phyloP scores from a whole-genome alignment of 208 protist species.

The Phytomonas sp. region DNA sequence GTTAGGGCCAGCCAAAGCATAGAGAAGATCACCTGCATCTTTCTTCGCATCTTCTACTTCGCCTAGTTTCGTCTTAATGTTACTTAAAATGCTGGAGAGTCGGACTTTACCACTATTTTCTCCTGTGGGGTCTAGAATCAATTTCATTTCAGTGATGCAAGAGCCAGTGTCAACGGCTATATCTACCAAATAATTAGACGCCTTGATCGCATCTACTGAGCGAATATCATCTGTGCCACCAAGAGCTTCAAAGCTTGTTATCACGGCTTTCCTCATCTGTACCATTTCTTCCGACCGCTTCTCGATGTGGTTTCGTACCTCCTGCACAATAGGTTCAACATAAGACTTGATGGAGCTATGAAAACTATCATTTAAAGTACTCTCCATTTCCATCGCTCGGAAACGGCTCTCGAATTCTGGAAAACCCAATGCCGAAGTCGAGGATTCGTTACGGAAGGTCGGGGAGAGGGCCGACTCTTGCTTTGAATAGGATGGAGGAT shows the following conservation, averaged over 20 bases:
- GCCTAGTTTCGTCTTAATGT: slow-evolving; percentile 10
- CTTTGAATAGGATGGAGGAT: not conserved
- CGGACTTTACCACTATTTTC: slow-evolving; percentile 5
- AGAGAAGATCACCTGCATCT: not conserved
- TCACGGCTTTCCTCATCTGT: slow-evolving; percentile 27
- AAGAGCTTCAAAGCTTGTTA: slow-evolving; percentile 25
- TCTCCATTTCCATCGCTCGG: not conserved
- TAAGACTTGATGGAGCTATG: not conserved
- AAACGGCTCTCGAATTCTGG: not conserved
- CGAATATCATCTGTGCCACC: slow-evolving; percentile 16
- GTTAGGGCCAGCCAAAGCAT: not conserved
- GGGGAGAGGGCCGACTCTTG: not conserved
- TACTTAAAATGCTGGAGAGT: slow-evolving; percentile 8
- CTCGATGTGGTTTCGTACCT: slow-evolving; percentile 20
- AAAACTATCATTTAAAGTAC: not conserved
- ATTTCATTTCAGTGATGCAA: slow-evolving; percentile 7
- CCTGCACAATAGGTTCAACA: slow-evolving; percentile 14
- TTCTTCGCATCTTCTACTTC: not conserved
- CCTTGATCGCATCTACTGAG: slow-evolving; percentile 13
- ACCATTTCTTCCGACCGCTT: slow-evolving; percentile 17
- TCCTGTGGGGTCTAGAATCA: slow-evolving; percentile 12
- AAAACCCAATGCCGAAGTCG: not conserved
- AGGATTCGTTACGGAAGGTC: not conserved
- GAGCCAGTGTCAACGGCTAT: slow-evolving; percentile 13
- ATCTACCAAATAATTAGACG: slow-evolving; percentile 11